phyloP scores from a whole-genome alignment of 352 stramenopile species.

The Phytophthora megakarya region DNA sequence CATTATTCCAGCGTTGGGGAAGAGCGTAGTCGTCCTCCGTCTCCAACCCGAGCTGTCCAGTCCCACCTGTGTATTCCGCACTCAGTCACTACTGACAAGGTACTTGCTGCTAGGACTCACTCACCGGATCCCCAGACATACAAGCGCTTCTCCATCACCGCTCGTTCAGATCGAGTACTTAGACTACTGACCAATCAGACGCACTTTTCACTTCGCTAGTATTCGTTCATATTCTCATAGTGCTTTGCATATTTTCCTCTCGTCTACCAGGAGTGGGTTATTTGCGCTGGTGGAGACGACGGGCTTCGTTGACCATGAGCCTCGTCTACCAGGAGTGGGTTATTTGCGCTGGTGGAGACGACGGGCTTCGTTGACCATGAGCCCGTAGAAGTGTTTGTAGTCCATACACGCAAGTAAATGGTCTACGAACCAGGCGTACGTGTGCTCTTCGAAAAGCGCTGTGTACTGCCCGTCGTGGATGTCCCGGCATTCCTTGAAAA shows the following conservation, averaged over 20 bases:
- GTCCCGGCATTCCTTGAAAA: conserved; percentile 70
- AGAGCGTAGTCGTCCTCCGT: conserved; percentile 57
- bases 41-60: conserved; percentile 69
- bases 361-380: conserved; percentile 81
- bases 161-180: conserved; percentile 5
- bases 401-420: conserved; percentile 81
- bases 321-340: conserved; percentile 7
- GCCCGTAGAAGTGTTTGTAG: conserved; percentile 81
- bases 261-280: conserved; percentile 20
- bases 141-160: conserved; percentile 31
- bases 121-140: conserved; percentile 75
- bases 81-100: conserved; percentile 1
- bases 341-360: conserved; percentile 65
- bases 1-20: conserved; percentile 46
- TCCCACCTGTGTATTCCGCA: conserved; percentile 45
- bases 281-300: conserved; percentile 63
- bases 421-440: conserved; percentile 80
- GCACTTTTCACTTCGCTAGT: conserved; percentile 12
- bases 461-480: conserved; percentile 66
- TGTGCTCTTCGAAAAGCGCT: conserved; percentile 71
- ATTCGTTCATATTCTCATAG: conserved; percentile 9
- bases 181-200: conserved; percentile 32
- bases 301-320: conserved; percentile 81
- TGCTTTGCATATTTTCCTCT: conserved; percentile 6
- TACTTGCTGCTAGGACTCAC: neutral